Percentiles rank a stretch among this genome's conserved stretches.
Conservation (phyloP, 179 eudicot genomes). For the Silene noctiflora region DNA sequence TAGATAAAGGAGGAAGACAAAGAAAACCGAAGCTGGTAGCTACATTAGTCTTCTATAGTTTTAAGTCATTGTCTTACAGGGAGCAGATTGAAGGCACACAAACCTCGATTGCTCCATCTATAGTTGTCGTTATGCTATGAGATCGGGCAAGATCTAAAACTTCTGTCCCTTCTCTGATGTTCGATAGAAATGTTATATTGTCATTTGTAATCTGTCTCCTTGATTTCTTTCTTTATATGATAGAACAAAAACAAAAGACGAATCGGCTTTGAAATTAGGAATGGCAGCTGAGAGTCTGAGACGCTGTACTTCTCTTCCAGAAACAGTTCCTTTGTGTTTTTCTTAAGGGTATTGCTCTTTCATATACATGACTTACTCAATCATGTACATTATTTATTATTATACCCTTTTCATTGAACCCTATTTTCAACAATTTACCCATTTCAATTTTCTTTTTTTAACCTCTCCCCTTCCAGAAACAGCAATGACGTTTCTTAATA, state of each 20-base stretch:
- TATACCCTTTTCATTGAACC: too few relatives aligned
- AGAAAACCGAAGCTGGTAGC: slow-evolving; percentile 3
- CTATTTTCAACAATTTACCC: too few relatives aligned
- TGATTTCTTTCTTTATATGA: too few relatives aligned
- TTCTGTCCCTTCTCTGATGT: too few relatives aligned
- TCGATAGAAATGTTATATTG: not conserved
- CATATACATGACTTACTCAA: too few relatives aligned
- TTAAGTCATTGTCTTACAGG: slow-evolving; percentile 9
- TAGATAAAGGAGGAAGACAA: not conserved
- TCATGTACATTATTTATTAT: too few relatives aligned
- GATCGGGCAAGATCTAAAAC: not conserved
- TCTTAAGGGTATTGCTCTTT: too few relatives aligned
- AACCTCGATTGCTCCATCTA: not conserved
- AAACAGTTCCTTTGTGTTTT: not conserved
- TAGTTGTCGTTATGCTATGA: not conserved
- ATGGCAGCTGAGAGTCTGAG: not conserved
- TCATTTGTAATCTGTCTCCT: not conserved
- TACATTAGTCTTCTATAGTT: not conserved
- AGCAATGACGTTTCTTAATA: too few relatives aligned
- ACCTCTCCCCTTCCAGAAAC: too few relatives aligned
- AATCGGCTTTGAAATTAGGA: not conserved
- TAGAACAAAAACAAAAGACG: too few relatives aligned
- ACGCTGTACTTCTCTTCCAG: not conserved
- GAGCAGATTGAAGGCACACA: not conserved
- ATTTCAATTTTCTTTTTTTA: too few relatives aligned